Conservation (phyloP, 768 basidiomycete genomes). For the Trametes cubensis region DNA sequence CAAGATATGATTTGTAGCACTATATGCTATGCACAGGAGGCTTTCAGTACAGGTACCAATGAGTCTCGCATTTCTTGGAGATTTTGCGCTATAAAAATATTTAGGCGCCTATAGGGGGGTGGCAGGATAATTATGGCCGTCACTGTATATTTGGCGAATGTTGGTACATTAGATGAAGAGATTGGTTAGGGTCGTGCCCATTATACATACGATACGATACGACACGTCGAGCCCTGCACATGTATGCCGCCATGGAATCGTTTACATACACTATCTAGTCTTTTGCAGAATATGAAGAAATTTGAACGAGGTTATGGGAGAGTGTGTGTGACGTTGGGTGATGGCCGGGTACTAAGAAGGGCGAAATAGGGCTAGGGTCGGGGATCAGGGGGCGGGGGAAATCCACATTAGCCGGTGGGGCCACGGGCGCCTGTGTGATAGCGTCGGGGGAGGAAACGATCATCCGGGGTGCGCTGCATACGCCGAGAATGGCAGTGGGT, state of each 20-base stretch:
- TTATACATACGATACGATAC: background rate
- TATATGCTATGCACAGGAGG: no score
- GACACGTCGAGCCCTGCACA: background rate
- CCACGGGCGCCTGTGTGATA: slow-evolving; percentile 4
- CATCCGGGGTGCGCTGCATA: slow-evolving; percentile 3
- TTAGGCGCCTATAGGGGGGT: no score
- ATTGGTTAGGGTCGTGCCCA: background rate
- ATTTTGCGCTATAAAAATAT: no score
- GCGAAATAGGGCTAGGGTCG: background rate
- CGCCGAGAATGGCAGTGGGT: slow-evolving; percentile 10
- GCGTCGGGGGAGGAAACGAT: slow-evolving; percentile 4
- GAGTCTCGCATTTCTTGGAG: no score
- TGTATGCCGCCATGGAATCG: background rate
- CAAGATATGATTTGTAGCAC: no score
- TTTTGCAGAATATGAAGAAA: no score
- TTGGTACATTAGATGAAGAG: slow-evolving; percentile 13
- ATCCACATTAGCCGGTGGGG: slow-evolving; percentile 9
- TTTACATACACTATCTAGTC: no score
- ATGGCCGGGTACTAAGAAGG: background rate
- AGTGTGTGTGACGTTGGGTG: no score
- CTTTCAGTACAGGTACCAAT: no score
- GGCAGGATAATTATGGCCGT: no score
- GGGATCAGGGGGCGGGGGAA: background rate
- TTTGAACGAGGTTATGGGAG: no score
- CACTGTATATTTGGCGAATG: no score